Conservation (phyloP, 495 filamentous ascomycete species). For the Eremomyces bilateralis region DNA sequence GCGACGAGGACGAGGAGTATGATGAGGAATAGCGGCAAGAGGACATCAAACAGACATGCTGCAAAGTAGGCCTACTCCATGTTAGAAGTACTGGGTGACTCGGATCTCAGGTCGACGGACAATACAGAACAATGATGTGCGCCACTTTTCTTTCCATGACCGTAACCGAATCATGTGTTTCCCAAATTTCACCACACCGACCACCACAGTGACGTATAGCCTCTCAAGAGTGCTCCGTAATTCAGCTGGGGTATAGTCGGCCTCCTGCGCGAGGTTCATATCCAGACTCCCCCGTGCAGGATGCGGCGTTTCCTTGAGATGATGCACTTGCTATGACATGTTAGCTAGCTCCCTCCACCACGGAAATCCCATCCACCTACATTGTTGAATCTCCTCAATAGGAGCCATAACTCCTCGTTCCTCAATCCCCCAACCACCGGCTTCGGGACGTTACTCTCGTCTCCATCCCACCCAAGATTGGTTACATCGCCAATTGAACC, state of each 20-base stretch:
- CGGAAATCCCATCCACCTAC: constrained; percentile 17
- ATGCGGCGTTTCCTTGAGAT: constrained; percentile 47
- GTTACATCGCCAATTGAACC: constrained; percentile 28
- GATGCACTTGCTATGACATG: constrained; percentile 53
- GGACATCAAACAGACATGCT: constrained; percentile 57
- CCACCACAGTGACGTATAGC: constrained; percentile 57
- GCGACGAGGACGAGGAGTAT: constrained; percentile 42
- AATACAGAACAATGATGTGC: constrained; percentile 44
- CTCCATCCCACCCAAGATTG: constrained; percentile 56
- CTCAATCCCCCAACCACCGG: constrained; percentile 48
- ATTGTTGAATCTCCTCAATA: constrained; percentile 70
- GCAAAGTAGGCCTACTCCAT: constrained; percentile 37
- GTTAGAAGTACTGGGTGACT: background rate
- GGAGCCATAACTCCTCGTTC: constrained; percentile 72
- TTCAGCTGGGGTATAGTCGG: constrained; percentile 75
- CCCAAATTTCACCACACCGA: constrained; percentile 39
- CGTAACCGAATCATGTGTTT: constrained; percentile 59
- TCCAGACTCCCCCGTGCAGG: constrained; percentile 40
- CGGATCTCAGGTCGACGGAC: constrained; percentile 25
- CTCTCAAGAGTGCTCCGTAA: constrained; percentile 60
- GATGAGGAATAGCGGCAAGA: constrained; percentile 36
- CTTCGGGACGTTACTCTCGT: constrained; percentile 30
- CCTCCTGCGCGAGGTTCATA: constrained; percentile 57
- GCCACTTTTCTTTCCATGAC: constrained; percentile 53
- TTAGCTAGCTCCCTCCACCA: constrained; percentile 5